phyloP scores from a whole-genome alignment of 2,329 filamentous ascomycete species.

The Biscogniauxia mediterranea region DNA sequence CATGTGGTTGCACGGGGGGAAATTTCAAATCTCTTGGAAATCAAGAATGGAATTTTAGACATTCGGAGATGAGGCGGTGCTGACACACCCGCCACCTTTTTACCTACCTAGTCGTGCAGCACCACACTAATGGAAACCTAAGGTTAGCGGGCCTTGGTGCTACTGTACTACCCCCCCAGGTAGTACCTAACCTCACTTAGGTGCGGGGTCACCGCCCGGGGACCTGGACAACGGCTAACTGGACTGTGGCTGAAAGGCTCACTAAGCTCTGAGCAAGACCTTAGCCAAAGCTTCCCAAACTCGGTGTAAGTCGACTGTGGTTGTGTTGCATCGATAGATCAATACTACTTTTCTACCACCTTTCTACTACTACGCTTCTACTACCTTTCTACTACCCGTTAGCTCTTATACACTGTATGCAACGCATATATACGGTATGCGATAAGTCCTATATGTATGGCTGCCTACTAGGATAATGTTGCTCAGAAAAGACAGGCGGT shows the following conservation, averaged over 20 bases:
- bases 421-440: too few species aligned
- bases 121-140: too few species aligned
- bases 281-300: neutral
- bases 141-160: too few species aligned
- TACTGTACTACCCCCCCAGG: too few species aligned
- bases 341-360: neutral
- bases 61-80: neutral
- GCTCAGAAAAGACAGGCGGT: too few species aligned
- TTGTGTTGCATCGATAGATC: neutral
- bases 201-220: neutral
- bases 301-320: neutral
- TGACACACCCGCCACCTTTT: neutral
- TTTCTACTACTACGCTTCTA: too few species aligned
- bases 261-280: neutral
- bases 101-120: neutral
- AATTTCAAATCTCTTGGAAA: neutral
- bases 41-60: neutral
- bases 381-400: too few species aligned
- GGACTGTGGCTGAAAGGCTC: neutral
- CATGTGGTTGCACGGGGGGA: neutral
- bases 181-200: too few species aligned
- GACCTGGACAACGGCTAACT: neutral
- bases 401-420: too few species aligned
- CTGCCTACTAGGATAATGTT: too few species aligned
- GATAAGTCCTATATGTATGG: too few species aligned